Evolutionary conservation across 352 stramenopile species (phyloP).

Genomic region (Pythium vanterpoolii): DNA sequence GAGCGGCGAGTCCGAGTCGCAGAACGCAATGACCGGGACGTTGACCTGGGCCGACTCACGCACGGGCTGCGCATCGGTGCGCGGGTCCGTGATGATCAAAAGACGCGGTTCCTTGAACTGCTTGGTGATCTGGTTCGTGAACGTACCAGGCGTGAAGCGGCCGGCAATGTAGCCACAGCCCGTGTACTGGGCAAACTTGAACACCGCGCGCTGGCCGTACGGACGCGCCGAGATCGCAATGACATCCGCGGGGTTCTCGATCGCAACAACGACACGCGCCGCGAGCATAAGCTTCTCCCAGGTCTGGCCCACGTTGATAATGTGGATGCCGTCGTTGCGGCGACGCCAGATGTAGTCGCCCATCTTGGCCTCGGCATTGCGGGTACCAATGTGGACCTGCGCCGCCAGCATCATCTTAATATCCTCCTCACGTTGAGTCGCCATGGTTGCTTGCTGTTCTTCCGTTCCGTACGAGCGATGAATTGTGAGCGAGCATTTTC

Average conservation of each 20-base stretch:
- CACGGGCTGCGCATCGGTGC: conserved; percentile 97
- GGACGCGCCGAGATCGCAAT: conserved; percentile 98
- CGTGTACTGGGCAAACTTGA: conserved; percentile 99
- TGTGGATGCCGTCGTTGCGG: conserved; percentile 98
- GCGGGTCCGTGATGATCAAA: conserved; percentile 99
- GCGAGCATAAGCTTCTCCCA: conserved; percentile 99
- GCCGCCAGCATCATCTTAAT: conserved; percentile 99
- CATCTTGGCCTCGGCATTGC: conserved; percentile 99
- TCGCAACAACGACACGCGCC: conserved; percentile 98
- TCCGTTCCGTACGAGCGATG: conserved; percentile 51
- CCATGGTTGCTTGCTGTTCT: conserved; percentile 56
- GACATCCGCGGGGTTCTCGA: conserved; percentile 99
- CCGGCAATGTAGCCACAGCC: conserved; percentile 96
- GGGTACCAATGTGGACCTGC: conserved; percentile 99
- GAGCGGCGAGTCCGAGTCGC: conserved; percentile 99
- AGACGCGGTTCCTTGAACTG: conserved; percentile 99
- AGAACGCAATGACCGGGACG: conserved; percentile 99
- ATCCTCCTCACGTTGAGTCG: conserved; percentile 96
- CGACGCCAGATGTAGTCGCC: conserved; percentile 99
- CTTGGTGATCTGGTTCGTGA: conserved; percentile 99
- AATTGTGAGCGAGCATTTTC: conserved; percentile 38
- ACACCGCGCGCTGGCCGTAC: conserved; percentile 99
- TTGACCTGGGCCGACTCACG: conserved; percentile 99
- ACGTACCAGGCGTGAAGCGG: conserved; percentile 99
- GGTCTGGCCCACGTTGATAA: conserved; percentile 99